phyloP scores from a whole-genome alignment of 73 alveolate genomes.

The Paramecium tetraurelia region DNA sequence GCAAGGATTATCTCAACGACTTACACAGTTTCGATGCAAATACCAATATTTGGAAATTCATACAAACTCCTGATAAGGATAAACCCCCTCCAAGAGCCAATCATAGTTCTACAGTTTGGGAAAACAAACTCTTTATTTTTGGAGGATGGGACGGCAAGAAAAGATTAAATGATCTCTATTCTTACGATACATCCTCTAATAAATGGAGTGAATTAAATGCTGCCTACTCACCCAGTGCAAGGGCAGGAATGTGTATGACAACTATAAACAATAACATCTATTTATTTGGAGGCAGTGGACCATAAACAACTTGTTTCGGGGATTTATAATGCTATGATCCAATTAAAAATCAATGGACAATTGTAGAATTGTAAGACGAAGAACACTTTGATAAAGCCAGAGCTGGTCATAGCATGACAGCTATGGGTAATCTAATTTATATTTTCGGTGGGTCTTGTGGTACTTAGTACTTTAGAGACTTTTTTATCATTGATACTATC shows the following conservation, averaged over 20 bases:
- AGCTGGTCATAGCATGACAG: slow-evolving; percentile 88
- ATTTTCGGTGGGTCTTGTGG: slow-evolving; percentile 94
- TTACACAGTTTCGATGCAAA: slow-evolving; percentile 74
- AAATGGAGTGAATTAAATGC: slow-evolving; percentile 71
- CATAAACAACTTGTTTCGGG: slow-evolving; percentile 80
- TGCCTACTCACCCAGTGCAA: slow-evolving; percentile 77
- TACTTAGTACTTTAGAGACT: slow-evolving; percentile 70
- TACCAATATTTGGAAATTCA: slow-evolving; percentile 67
- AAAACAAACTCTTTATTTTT: slow-evolving; percentile 72
- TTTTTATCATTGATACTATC: slow-evolving; percentile 73
- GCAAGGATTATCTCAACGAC: slow-evolving; percentile 86
- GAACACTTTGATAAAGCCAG: slow-evolving; percentile 76
- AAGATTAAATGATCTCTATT: slow-evolving; percentile 78
- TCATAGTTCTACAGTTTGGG: slow-evolving; percentile 77
- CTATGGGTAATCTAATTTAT: slow-evolving; percentile 65
- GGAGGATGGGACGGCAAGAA: slow-evolving; percentile 95
- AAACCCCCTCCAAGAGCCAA: slow-evolving; percentile 92
- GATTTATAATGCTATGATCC: slow-evolving; percentile 83
- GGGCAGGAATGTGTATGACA: slow-evolving; percentile 92
- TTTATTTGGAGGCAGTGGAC: slow-evolving; percentile 93
- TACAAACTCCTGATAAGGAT: slow-evolving; percentile 62
- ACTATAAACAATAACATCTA: slow-evolving; percentile 71
- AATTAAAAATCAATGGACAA: slow-evolving; percentile 59
- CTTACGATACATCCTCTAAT: slow-evolving; percentile 56
- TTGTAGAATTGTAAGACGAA: slow-evolving; percentile 58